Evolutionary conservation across 2,329 filamentous ascomycete genomes (phyloP), one percentile per base, ranked within the genome.

Genomic region (Hymenoscyphus salicellus): DNA sequence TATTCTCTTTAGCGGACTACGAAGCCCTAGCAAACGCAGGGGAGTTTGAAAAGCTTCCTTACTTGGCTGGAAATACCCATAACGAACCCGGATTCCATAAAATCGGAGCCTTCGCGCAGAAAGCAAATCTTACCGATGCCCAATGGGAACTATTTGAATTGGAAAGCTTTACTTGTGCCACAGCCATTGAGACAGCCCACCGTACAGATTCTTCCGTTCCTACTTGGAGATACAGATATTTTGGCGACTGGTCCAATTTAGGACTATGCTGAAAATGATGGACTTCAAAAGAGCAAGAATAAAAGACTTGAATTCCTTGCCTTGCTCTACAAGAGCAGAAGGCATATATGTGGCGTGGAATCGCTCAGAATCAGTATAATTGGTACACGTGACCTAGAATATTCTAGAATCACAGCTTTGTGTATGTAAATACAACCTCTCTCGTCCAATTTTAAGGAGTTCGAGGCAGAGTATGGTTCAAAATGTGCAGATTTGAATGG

Each of bases 211-310:
- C 57, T 2, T 68, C 69, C 0, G 68, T 72, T 3, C 70, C 74
- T 2, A 72, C 71, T 2, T 77, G 73, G 69, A 71, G 74, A n/a
- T 77, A 76, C 62, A 67, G 72, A 17, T 76, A 73, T 58, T 71
- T 73, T 30, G 75, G 73, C 7, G 67, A 70, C 43, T 77, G 72
- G 36, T 67, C 68, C 5, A 75, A 76, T 43, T 63, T 74, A 30
- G 65, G 63, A 6, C 60, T 76, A 7, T 69, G 63, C 28, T 68
- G n/a, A n/a, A n/a, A n/a, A n/a, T n/a, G n/a, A n/a, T n/a, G n/a
- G n/a, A n/a, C n/a, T n/a, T n/a, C n/a, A n/a, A n/a, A n/a, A n/a
- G n/a, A n/a, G n/a, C n/a, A n/a, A n/a, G n/a, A n/a, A n/a, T n/a
- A n/a, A n/a, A n/a, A n/a, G n/a, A n/a, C n/a, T n/a, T n/a, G n/a